Percentiles rank a stretch among this genome's conserved stretches.
Evolutionary conservation across 2,329 filamentous ascomycete species (phyloP).

Genomic region (Cladophialophora chaetospira): DNA sequence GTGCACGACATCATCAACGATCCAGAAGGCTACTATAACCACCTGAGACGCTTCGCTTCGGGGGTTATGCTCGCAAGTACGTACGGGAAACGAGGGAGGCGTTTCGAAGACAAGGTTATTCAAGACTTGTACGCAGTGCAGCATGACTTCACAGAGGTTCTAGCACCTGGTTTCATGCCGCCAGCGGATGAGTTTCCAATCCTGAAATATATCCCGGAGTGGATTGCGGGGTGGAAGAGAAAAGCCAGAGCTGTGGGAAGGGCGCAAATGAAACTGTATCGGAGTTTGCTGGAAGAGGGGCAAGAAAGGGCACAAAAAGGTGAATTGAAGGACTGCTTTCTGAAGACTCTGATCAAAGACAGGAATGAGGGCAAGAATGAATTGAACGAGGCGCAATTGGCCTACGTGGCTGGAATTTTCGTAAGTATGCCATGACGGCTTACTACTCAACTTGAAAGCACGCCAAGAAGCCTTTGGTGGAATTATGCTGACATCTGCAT

Average conservation of each 20-base stretch:
- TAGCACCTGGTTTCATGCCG: conserved; percentile 10
- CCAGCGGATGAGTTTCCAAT: conserved; percentile 49
- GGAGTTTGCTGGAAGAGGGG: conserved; percentile 10
- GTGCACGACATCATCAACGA: conserved; percentile 1
- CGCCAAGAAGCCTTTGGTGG: too few species aligned
- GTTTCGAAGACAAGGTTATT: conserved; percentile 2
- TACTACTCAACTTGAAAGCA: too few species aligned
- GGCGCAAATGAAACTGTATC: conserved; percentile 9
- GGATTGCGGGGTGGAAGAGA: conserved; percentile 50
- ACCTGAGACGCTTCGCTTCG: conserved; percentile 8
- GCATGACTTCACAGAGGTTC: conserved; percentile 14
- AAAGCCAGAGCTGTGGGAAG: conserved; percentile 31
- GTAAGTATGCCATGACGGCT: too few species aligned
- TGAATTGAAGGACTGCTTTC: conserved; percentile 20
- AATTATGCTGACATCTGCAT: conserved; percentile 37
- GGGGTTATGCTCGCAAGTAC: conserved; percentile 10
- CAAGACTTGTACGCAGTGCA: conserved; percentile 13
- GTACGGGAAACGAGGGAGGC: conserved; percentile 10
- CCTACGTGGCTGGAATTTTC: conserved; percentile 10
- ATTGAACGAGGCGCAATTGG: conserved; percentile 1
- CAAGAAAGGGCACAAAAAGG: background rate
- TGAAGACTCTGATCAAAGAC: conserved; percentile 15
- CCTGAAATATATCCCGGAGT: conserved; percentile 47
- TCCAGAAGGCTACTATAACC: conserved; percentile 5
- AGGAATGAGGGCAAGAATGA: conserved; percentile 11